Evolutionary conservation across 2,329 filamentous ascomycete genomes (phyloP).

Genomic region (Leptographium wingfieldii): DNA sequence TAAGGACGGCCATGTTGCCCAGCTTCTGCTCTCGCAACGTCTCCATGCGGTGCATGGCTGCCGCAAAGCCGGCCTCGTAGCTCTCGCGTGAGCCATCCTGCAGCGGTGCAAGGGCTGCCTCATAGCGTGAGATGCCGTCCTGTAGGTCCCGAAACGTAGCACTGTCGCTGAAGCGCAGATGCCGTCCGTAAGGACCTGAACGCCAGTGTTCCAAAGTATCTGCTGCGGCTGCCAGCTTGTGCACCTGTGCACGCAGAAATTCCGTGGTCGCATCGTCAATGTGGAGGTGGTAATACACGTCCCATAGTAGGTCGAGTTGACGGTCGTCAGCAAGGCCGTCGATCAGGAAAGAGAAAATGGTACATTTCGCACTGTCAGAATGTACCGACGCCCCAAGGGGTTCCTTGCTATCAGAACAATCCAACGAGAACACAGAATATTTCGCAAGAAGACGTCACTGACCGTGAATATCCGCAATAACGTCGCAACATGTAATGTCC

Average conservation of each 20-base stretch:
- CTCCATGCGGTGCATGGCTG: constrained; percentile 11
- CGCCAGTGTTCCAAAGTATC: constrained; percentile 31
- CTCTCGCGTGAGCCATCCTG: background rate
- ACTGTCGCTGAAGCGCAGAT: constrained; percentile 35
- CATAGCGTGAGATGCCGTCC: constrained; percentile 22
- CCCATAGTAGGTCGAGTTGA: constrained; percentile 28
- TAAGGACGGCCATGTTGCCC: constrained; percentile 17
- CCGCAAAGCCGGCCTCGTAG: background rate
- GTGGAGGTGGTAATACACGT: constrained; percentile 41
- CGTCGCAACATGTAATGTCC: constrained; percentile 45
- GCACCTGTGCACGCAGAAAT: constrained; percentile 27
- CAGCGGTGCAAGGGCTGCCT: background rate
- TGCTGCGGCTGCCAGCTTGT: constrained; percentile 28
- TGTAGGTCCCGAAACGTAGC: constrained; percentile 29
- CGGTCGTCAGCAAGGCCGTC: constrained; percentile 20
- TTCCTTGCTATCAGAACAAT: background rate
- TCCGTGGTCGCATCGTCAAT: constrained; percentile 25
- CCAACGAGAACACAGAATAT: background rate
- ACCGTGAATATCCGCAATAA: constrained; percentile 37
- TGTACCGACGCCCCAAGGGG: background rate
- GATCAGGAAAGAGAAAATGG: constrained; percentile 38
- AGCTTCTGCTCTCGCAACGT: constrained; percentile 20
- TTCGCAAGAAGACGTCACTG: constrained; percentile 7
- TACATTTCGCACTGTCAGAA: constrained; percentile 37
- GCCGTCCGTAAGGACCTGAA: constrained; percentile 26